Evolutionary conservation across 1,284 basidiomycete genomes (phyloP), one percentile per base, ranked within the genome.

Genomic region (Mycena citricolor): DNA sequence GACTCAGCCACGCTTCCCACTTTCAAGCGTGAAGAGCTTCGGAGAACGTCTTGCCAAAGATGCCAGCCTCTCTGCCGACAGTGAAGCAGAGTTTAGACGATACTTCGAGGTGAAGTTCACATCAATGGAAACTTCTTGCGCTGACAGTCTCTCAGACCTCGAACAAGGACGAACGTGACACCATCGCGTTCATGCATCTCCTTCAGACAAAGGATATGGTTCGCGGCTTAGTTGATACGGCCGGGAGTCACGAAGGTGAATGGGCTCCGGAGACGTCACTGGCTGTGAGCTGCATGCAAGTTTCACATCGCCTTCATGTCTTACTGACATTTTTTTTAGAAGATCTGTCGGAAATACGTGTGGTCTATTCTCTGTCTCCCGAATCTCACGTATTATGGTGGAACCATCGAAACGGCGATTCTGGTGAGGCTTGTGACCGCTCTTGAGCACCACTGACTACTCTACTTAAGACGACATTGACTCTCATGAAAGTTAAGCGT

Each of bases 151-250:
- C 30, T 4, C 25, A 42, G 40, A 35, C 32, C 10, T 14, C 23
- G 19, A 42, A 21, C 32, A 42, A 42, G 16, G 40, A 42, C 17
- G 40, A 42, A 21, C 40, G 32, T 6, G 40, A 42, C 19, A 25
- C 32, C 11, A 5, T 35, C 11, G 19, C 20, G 14, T 16, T 35
- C 14, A 5, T 35, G 8, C 33, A 35, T 14, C 10, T 17, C 6
- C 14, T 35, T 17, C 33, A 35, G 8, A 8, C 17, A 11, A 17
- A 35, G 17, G 19, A 21, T 8, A 17, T 35, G 8, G 19, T 35
- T 17, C 10, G 13, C 14, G 24, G 24, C 11, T 5, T 8, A 20
- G 8, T 21, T 10, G 11, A 35, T n/a, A n/a, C n/a, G n/a, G n/a
- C n/a, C n/a, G n/a, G n/a, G n/a, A n/a, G n/a, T n/a, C n/a, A n/a